These are phyloP conservation scores for Mycena amicta DNA, from an alignment of 768 basidiomycete species.

Conservation along the genomic window DNA sequence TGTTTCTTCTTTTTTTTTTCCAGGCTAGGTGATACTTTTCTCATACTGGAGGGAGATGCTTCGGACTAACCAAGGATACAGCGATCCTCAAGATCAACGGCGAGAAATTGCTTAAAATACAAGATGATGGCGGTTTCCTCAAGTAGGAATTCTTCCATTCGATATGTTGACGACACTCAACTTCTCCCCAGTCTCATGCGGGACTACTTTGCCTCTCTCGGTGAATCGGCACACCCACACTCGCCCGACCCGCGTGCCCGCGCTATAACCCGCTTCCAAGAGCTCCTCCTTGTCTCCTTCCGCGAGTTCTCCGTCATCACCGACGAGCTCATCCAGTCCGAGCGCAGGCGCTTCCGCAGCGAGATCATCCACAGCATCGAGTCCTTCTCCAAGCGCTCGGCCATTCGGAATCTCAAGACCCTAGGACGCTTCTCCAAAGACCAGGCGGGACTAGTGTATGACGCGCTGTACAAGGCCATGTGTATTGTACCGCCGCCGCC, in stretches of 20 bases:
- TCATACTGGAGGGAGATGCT: too few species aligned
- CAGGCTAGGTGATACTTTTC: slow-evolving; percentile 2
- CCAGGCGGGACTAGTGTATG: slow-evolving; percentile 87
- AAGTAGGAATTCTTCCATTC: slow-evolving; percentile 53
- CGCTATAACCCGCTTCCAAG: slow-evolving; percentile 96
- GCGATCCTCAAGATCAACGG: slow-evolving; percentile 99
- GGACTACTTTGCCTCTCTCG: slow-evolving; percentile 90
- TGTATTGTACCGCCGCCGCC: slow-evolving; percentile 74
- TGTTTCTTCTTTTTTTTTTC: background rate
- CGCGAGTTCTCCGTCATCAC: slow-evolving; percentile 96
- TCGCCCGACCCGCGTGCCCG: slow-evolving; percentile 86
- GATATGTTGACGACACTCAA: background rate
- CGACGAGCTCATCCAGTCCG: slow-evolving; percentile 87
- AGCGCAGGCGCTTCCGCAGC: slow-evolving; percentile 81
- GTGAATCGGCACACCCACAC: slow-evolving; percentile 90
- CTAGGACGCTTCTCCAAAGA: slow-evolving; percentile 85
- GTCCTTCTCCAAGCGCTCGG: slow-evolving; percentile 89
- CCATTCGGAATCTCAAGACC: slow-evolving; percentile 82
- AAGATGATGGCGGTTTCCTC: slow-evolving; percentile 96
- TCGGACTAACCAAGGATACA: slow-evolving; percentile 25
- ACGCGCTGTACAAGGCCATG: slow-evolving; percentile 85
- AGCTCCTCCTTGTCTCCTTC: slow-evolving; percentile 94
- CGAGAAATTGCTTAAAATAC: slow-evolving; percentile 85
- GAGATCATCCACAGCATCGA: slow-evolving; percentile 95
- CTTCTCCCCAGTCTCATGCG: slow-evolving; percentile 75